phyloP scores from a whole-genome alignment of 768 basidiomycete genomes.

The Naganishia vaughanmartiniae region DNA sequence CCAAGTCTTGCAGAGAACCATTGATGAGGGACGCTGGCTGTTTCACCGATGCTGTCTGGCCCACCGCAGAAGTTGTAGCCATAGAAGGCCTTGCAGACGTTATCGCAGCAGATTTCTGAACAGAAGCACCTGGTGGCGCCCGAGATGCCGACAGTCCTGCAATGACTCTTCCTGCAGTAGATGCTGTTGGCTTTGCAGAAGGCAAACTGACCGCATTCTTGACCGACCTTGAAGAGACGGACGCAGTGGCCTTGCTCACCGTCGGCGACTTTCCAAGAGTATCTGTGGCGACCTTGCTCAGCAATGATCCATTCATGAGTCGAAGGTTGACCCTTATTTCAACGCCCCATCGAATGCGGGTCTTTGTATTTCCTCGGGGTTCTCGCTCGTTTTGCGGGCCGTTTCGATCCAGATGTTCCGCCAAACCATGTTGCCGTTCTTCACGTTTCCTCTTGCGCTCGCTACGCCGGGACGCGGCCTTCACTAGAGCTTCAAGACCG shows the following conservation, averaged over 20 bases:
- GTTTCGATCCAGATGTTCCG: not conserved
- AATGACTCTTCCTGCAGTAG: not conserved
- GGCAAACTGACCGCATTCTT: not conserved
- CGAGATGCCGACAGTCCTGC: not conserved
- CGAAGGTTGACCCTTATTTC: slow-evolving; percentile 17
- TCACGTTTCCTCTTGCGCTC: slow-evolving; percentile 15
- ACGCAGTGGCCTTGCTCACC: not conserved
- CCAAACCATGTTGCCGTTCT: not conserved
- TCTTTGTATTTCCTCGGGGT: not conserved
- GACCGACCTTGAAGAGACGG: not conserved
- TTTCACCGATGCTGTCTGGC: slow-evolving; percentile 3
- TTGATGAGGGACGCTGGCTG: slow-evolving; percentile 13
- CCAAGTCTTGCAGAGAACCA: slow-evolving; percentile 1
- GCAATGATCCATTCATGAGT: slow-evolving; percentile 14
- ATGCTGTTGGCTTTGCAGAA: not conserved
- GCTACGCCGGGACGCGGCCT: slow-evolving; percentile 12
- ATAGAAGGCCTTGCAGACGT: not conserved
- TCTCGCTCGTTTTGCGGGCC: not conserved
- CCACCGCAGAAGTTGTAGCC: not conserved
- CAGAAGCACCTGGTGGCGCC: not conserved
- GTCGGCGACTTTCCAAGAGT: not conserved
- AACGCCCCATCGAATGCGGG: slow-evolving; percentile 11
- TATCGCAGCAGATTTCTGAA: not conserved
- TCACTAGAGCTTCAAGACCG: slow-evolving; percentile 30
- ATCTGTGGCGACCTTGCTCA: not conserved